phyloP scores from a whole-genome alignment of 1,284 basidiomycete species.

The Phaffia rhodozyma region DNA sequence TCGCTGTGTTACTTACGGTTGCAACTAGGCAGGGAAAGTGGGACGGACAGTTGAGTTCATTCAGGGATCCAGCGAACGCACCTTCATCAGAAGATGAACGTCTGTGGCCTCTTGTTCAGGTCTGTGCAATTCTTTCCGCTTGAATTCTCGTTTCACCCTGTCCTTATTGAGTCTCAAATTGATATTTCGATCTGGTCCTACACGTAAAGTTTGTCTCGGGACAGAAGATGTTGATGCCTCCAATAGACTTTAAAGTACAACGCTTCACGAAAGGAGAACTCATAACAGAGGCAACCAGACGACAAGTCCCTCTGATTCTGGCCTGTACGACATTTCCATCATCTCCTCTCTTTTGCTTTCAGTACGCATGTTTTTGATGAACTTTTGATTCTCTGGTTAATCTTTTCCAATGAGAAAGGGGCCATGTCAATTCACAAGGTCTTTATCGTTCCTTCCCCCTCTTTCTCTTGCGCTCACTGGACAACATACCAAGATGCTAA shows the following conservation, averaged over 20 bases:
- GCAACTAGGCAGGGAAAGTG: too few species aligned
- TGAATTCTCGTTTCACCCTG: too few species aligned
- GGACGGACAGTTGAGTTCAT: neutral
- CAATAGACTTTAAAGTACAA: neutral
- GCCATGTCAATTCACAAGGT: too few species aligned
- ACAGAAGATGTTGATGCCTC: neutral
- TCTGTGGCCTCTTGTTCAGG: conserved; percentile 1
- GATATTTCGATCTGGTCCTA: neutral
- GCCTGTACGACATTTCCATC: neutral
- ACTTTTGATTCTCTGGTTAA: too few species aligned
- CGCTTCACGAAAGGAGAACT: neutral
- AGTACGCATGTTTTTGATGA: too few species aligned
- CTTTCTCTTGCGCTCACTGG: neutral
- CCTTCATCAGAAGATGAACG: neutral
- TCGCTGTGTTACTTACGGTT: too few species aligned
- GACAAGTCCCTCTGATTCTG: conserved; percentile 1
- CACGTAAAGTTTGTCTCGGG: neutral
- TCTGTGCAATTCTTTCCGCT: neutral
- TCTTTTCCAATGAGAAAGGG: too few species aligned
- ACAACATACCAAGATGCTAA: neutral
- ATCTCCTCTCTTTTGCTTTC: too few species aligned
- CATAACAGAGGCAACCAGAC: neutral
- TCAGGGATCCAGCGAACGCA: neutral
- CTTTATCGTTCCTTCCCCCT: too few species aligned
- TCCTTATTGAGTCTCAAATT: too few species aligned